Base-by-base conservation (phyloP, 164 flowering plant genomes). In the Protea cynaroides region DNA sequence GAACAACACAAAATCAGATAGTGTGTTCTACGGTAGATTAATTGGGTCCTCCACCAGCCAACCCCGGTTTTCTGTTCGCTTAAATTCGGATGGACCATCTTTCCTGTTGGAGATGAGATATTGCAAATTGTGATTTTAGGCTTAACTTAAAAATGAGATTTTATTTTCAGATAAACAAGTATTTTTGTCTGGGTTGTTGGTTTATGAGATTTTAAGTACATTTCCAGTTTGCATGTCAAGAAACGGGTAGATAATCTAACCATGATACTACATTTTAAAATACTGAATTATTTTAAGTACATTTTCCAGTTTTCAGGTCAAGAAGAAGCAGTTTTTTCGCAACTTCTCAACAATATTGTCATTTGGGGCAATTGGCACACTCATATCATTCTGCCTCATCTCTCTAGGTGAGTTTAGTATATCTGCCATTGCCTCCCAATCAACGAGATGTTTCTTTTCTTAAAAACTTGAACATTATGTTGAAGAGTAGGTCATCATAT, bases 261-360 rank as follows among this genome's bases (percentile, higher is more conserved):
- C n/a, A n/a, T n/a, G n/a, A n/a, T n/a, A n/a, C n/a, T n/a, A n/a
- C n/a, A n/a, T n/a, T n/a, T n/a, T n/a, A n/a, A n/a, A n/a, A n/a
- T n/a, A n/a, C n/a, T n/a, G n/a, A n/a, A n/a, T n/a, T n/a, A n/a
- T 38, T 38, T 14, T 19, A 21, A 59, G 3, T 21, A 40, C 19
- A 13, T 67, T 62, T 56, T 49, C 0, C 75, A 84, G 88, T 56
- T 84, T 84, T 59, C 86, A 82, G 81, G 88, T 82, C 68, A 84
- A 84, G 83, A 84, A 84, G 43, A 84, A 84, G 65, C 82, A 76
- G 12, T 82, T 84, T 65, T 84, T 84, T 73, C 78, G 70, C 69
- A 82, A 84, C 69, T 78, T 84, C 67, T 72, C 82, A 14, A 77
- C 65, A 7, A 84, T 84, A 24, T 69, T 84, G 71, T 44, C 79